phyloP scores from a whole-genome alignment of 805 yeast genomes.

The Barnettozyma botsteinii region DNA sequence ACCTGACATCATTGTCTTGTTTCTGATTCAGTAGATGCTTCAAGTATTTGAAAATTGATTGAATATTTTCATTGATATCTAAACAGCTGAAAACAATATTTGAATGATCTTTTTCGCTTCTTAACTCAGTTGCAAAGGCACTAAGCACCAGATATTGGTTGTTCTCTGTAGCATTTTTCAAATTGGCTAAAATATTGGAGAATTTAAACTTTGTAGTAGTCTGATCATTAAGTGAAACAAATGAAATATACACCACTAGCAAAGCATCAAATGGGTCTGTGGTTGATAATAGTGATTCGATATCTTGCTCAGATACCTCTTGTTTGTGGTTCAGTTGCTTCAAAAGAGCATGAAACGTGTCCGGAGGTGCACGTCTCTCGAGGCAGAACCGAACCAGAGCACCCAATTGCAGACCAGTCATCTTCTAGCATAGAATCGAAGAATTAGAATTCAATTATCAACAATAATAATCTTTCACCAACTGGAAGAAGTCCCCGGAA shows the following conservation, averaged over 20 bases:
- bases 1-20: not conserved
- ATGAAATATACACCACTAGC: slow-evolving; percentile 14
- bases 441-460: too few species aligned
- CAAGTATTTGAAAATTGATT: slow-evolving; percentile 10
- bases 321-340: slow-evolving; percentile 22
- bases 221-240: slow-evolving; percentile 4
- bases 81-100: slow-evolving; percentile 11
- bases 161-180: slow-evolving; percentile 8
- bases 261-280: slow-evolving; percentile 18
- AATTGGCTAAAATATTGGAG: slow-evolving; percentile 9
- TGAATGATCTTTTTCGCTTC: slow-evolving; percentile 7
- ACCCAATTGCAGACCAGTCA: slow-evolving; percentile 3
- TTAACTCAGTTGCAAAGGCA: slow-evolving; percentile 13
- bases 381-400: slow-evolving; percentile 17
- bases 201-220: slow-evolving; percentile 12
- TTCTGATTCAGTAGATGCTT: slow-evolving; percentile 8
- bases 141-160: slow-evolving; percentile 19
- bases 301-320: slow-evolving; percentile 14
- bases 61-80: slow-evolving; percentile 15
- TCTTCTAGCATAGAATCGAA: too few species aligned
- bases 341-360: slow-evolving; percentile 16
- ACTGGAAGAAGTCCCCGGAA: too few species aligned
- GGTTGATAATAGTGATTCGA: slow-evolving; percentile 8
- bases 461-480: too few species aligned
- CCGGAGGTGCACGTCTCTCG: slow-evolving; percentile 11